A percentile compares a stretch with the other conserved stretches of the same genome.
Conservation (phyloP, 306 rosid species). For the Dryas octopetala region DNA sequence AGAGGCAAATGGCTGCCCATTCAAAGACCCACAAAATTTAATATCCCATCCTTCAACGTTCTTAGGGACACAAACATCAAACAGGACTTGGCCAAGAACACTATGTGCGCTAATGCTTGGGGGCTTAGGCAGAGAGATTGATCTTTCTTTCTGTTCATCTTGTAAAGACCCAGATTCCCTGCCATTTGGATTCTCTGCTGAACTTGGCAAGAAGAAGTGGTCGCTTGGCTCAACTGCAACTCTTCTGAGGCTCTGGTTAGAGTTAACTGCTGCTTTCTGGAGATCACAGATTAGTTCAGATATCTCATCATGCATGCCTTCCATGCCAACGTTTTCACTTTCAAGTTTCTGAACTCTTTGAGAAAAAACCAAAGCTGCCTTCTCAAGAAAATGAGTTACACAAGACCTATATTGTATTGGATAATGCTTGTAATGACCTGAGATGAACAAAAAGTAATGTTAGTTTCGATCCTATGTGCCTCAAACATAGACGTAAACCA, state of each 20-base stretch:
- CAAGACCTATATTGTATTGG: conserved; percentile 62
- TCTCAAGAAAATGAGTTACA: conserved; percentile 55
- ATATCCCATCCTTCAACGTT: conserved; percentile 78
- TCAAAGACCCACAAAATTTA: conserved; percentile 53
- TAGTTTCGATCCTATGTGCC: background rate
- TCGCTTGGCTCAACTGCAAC: conserved; percentile 61
- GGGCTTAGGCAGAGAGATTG: conserved; percentile 42
- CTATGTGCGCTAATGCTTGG: conserved; percentile 62
- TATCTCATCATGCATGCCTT: conserved; percentile 52
- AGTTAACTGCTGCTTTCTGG: conserved; percentile 63
- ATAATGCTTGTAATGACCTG: conserved; percentile 60
- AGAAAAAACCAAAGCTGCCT: conserved; percentile 49
- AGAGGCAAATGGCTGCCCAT: conserved; percentile 64
- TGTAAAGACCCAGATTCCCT: conserved; percentile 32
- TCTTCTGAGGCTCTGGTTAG: conserved; percentile 68
- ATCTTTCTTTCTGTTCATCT: conserved; percentile 53
- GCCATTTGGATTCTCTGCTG: conserved; percentile 40
- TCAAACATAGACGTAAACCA: background rate
- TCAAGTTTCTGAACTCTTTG: conserved; percentile 41
- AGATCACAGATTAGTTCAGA: conserved; percentile 65
- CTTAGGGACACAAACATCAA: conserved; percentile 70
- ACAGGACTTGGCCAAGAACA: conserved; percentile 64
- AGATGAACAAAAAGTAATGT: conserved; percentile 7
- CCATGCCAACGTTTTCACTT: conserved; percentile 44
- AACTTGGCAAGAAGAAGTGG: conserved; percentile 68